These are phyloP conservation scores for Venturia effusa DNA, from an alignment of 2,329 filamentous ascomycete species.

Conservation along the genomic window DNA sequence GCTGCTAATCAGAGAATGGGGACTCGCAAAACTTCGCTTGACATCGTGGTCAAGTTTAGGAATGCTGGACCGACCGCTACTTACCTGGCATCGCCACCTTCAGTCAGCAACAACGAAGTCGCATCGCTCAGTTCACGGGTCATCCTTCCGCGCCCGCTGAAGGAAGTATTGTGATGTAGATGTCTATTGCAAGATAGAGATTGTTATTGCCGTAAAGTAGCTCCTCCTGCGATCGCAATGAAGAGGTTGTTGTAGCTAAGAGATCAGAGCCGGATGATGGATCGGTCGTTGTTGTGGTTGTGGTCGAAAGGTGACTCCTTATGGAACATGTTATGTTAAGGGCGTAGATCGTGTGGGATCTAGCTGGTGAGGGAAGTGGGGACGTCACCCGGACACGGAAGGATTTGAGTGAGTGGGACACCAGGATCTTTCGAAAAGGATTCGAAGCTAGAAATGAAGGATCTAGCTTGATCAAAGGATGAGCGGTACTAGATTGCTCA, in stretches of 20 bases:
- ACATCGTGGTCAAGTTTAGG: not conserved
- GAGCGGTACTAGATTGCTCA: not conserved
- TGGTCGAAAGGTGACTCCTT: not conserved
- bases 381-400: not conserved
- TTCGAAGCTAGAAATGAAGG: not conserved
- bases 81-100: not conserved
- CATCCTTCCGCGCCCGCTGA: not conserved
- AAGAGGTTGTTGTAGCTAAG: too few relatives aligned
- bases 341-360: not conserved
- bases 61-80: not conserved
- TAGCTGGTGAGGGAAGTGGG: not conserved
- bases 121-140: not conserved
- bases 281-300: not conserved
- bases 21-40: not conserved
- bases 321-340: not conserved
- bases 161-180: not conserved
- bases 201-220: not conserved
- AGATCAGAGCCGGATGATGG: not conserved
- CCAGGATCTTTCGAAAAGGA: not conserved
- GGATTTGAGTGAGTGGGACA: not conserved
- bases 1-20: not conserved
- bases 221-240: not conserved
- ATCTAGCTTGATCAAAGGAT: not conserved
- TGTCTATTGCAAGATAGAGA: not conserved
- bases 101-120: not conserved